Evolutionary conservation across 1,284 basidiomycete species (phyloP).

Genomic region (Erythrobasidium hasegawianum): DNA sequence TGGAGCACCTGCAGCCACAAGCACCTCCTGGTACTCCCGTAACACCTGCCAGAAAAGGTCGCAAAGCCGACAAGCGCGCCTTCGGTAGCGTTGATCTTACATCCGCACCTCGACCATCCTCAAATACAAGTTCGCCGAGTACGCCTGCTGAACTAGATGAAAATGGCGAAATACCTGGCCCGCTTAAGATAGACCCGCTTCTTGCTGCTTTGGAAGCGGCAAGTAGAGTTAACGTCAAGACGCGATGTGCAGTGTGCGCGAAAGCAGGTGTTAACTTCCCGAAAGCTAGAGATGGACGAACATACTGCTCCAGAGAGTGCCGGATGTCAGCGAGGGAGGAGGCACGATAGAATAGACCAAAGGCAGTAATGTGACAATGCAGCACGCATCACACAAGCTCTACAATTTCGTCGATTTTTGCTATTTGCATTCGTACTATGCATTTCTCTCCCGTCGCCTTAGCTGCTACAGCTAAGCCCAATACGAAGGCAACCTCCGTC

Average conservation of each 20-base stretch:
- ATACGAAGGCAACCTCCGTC: too few species aligned
- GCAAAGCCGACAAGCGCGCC: neutral
- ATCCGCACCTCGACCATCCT: neutral
- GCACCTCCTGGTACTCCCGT: neutral
- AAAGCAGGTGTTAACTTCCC: slow-evolving; percentile 42
- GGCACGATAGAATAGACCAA: neutral
- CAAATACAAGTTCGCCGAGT: neutral
- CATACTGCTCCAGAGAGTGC: slow-evolving; percentile 31
- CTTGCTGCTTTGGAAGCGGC: slow-evolving; percentile 41
- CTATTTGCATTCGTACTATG: too few species aligned
- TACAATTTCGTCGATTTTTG: too few species aligned
- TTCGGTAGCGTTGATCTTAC: neutral
- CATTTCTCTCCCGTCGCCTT: too few species aligned
- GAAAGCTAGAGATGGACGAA: slow-evolving; percentile 20
- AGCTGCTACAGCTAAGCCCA: too few species aligned
- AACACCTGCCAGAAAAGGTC: slow-evolving; percentile 1
- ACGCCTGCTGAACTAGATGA: neutral
- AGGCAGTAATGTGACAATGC: too few species aligned
- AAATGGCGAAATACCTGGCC: neutral
- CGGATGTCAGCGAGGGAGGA: slow-evolving; percentile 17
- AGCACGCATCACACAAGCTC: too few species aligned
- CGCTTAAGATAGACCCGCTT: slow-evolving; percentile 40
- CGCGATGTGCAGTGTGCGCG: slow-evolving; percentile 39
- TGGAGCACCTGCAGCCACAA: neutral
- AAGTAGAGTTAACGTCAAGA: slow-evolving; percentile 40